Evolutionary conservation across 2,329 filamentous ascomycete genomes (phyloP).

Genomic region (Endoconidiophora laricicola): DNA sequence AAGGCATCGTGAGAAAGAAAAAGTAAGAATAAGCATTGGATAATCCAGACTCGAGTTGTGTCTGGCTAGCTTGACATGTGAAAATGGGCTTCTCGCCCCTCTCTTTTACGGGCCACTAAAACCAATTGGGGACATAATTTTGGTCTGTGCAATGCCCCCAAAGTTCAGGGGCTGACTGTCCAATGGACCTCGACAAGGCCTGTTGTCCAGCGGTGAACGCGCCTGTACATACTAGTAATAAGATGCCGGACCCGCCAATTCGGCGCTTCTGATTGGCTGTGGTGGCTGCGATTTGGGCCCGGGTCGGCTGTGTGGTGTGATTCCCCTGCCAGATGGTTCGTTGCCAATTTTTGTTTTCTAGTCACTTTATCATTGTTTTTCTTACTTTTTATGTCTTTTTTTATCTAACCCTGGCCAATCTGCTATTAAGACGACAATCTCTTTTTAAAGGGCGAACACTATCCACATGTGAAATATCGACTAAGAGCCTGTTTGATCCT

Average conservation of each 20-base stretch:
- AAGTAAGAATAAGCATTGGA: neutral
- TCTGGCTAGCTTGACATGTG: conserved; percentile 5
- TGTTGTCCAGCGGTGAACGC: neutral
- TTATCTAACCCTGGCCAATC: neutral
- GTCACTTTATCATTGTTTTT: neutral
- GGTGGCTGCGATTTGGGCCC: no score
- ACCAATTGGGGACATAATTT: neutral
- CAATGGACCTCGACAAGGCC: no score
- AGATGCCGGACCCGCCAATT: neutral
- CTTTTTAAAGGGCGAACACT: no score
- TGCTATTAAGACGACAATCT: neutral
- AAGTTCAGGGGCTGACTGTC: neutral
- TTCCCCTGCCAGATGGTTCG: conserved; percentile 9
- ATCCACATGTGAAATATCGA: no score
- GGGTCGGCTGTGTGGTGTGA: conserved; percentile 11
- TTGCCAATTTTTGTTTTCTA: conserved; percentile 1
- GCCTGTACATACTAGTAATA: neutral
- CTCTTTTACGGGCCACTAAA: no score
- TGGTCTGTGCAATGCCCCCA: neutral
- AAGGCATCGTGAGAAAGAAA: neutral
- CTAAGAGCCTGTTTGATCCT: neutral
- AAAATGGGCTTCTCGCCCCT: conserved; percentile 7
- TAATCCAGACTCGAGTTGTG: neutral
- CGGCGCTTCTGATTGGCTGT: no score
- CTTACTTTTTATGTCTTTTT: neutral